phyloP scores from a whole-genome alignment of 495 filamentous ascomycete species.

The Hypoxylon fragiforme region DNA sequence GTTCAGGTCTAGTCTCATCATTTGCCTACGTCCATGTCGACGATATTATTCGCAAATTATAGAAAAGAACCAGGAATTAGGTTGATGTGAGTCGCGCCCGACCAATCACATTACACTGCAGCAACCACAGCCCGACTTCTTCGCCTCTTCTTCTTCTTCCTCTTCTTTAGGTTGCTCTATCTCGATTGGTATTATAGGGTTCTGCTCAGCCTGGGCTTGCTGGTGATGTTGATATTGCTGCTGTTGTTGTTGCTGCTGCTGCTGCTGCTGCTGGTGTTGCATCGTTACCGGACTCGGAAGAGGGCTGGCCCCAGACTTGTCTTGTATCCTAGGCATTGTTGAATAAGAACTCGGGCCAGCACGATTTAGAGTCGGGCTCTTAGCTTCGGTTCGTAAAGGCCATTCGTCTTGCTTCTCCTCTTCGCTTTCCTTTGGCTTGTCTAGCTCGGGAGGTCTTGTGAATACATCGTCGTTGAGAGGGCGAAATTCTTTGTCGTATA shows the following conservation, averaged over 20 bases:
- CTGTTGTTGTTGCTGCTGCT: too few species aligned
- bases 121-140: slow-evolving; percentile 55
- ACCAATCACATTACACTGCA: slow-evolving; percentile 57
- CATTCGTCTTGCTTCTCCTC: slow-evolving; percentile 46
- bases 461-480: slow-evolving; percentile 66
- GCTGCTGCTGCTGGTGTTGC: too few species aligned
- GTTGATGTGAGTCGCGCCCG: slow-evolving; percentile 12
- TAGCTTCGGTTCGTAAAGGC: slow-evolving; percentile 50
- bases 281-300: slow-evolving; percentile 43
- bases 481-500: slow-evolving; percentile 82
- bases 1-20: slow-evolving; percentile 28
- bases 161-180: slow-evolving; percentile 40
- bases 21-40: slow-evolving; percentile 21
- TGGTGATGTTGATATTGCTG: too few species aligned
- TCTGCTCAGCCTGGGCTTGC: slow-evolving; percentile 29
- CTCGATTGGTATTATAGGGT: slow-evolving; percentile 41
- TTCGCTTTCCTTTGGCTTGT: slow-evolving; percentile 41
- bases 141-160: too few species aligned
- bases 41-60: slow-evolving; percentile 6
- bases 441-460: slow-evolving; percentile 51
- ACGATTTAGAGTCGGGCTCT: slow-evolving; percentile 47
- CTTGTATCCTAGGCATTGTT: slow-evolving; percentile 60
- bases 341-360: slow-evolving; percentile 57
- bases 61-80: slow-evolving; percentile 14
- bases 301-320: slow-evolving; percentile 44